phyloP scores from a whole-genome alignment of 257 asterid species.

The Linaria vulgaris region DNA sequence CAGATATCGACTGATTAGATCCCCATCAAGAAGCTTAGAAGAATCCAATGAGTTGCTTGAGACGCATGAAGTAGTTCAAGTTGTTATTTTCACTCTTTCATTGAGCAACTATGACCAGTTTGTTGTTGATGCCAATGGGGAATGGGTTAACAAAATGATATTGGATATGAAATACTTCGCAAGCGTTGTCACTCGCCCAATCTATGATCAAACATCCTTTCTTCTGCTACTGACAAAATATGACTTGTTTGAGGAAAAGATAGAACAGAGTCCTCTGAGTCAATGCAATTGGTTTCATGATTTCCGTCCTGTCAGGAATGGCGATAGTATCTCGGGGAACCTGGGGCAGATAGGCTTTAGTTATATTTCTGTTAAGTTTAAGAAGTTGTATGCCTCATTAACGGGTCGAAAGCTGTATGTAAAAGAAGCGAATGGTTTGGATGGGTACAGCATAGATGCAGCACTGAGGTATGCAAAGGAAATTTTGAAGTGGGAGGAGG shows the following conservation, averaged over 20 bases:
- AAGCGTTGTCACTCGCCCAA: slow-evolving; percentile 27
- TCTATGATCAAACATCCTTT: slow-evolving; percentile 21
- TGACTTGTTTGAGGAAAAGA: slow-evolving; percentile 33
- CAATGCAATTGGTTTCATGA: slow-evolving; percentile 60
- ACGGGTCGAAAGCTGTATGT: slow-evolving; percentile 54
- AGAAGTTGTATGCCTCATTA: slow-evolving; percentile 41
- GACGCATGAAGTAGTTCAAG: slow-evolving; percentile 32
- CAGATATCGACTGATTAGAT: slow-evolving; percentile 33
- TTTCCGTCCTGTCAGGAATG: slow-evolving; percentile 34
- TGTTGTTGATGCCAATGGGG: slow-evolving; percentile 22
- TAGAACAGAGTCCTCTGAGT: slow-evolving; percentile 35
- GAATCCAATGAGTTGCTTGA: slow-evolving; percentile 25
- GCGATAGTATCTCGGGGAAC: neutral
- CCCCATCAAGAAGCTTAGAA: slow-evolving; percentile 10
- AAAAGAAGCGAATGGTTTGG: slow-evolving; percentile 42
- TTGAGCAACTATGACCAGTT: slow-evolving; percentile 30
- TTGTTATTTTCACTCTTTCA: slow-evolving; percentile 28
- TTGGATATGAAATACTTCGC: slow-evolving; percentile 26
- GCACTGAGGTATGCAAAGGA: slow-evolving; percentile 55
- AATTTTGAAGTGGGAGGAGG: slow-evolving; percentile 60
- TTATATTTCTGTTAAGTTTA: slow-evolving; percentile 56
- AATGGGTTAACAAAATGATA: slow-evolving; percentile 31
- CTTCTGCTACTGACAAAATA: slow-evolving; percentile 31
- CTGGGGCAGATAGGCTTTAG: slow-evolving; percentile 32
- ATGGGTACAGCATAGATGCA: slow-evolving; percentile 43